Evolutionary conservation across 768 basidiomycete species (phyloP), one percentile per base, ranked within the genome.

Genomic region (Boletellus sp.): DNA sequence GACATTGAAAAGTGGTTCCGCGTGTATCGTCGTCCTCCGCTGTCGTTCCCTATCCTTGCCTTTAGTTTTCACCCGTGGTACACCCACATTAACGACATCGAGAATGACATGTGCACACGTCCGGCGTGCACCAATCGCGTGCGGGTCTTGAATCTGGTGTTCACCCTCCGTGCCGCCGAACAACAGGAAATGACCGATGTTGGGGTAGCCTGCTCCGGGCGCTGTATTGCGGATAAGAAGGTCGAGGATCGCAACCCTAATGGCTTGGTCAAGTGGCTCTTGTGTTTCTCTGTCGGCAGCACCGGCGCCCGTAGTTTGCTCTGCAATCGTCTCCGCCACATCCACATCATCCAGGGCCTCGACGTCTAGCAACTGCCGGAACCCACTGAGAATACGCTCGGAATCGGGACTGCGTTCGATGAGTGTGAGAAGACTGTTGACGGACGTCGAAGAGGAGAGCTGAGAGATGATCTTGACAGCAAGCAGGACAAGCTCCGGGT

Each of bases 141-240:
- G 81, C 2, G 89, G 89, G 61, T 90, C 88, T 58, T 89, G 83
- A 26, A 91, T 84, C 48, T 80, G 79, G 48, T 84, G 74, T 24
- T 84, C 80, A 8, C 72, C 70, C n/a, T 74, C 74, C 2, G 75
- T 65, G 3, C 77, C 72, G 19, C 89, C 87, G 59, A 94, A 90
- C 19, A 96, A 76, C 11, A 97, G 71, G 70, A 90, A 89, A 68
- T 96, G 94, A 0, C 88, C 87, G 17, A 95, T 61, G 58, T 94
- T 96, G 6, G 94, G 93, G 56, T 82, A 90, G 0, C 80, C 68
- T 9, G 78, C 70, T 38, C 73, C 76, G 0, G 70, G 64, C n/a
- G 78, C 72, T 0, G 93, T 93, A 51, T 86, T 88, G 50, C 81
- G 81, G 36, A 91, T 80, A 46, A 98, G 75, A 11, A 98, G 72